Evolutionary conservation across 2,329 filamentous ascomycete genomes (phyloP).

Genomic region (Fusarium sulawesiense): DNA sequence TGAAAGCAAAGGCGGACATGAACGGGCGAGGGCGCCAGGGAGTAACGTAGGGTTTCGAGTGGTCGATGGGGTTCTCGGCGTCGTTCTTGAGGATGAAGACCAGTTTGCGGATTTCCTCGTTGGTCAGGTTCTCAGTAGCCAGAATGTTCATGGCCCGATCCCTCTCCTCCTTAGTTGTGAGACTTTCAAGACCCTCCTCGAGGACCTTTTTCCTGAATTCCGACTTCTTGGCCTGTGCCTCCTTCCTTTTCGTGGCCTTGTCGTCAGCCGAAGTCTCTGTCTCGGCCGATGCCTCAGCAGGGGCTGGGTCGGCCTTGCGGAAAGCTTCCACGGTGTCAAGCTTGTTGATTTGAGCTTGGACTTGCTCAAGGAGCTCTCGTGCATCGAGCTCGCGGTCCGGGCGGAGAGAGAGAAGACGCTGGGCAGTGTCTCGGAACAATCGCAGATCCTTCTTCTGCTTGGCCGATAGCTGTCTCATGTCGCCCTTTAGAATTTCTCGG

Average conservation of each 20-base stretch:
- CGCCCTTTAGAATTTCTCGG: slow-evolving; percentile 54
- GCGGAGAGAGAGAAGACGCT: slow-evolving; percentile 65
- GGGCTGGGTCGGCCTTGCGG: slow-evolving; percentile 44
- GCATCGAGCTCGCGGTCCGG: slow-evolving; percentile 47
- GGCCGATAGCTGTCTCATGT: slow-evolving; percentile 66
- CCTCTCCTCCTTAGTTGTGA: slow-evolving; percentile 49
- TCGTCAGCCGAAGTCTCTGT: slow-evolving; percentile 25
- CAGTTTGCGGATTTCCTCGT: slow-evolving; percentile 66
- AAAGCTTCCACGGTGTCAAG: slow-evolving; percentile 50
- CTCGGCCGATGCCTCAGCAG: slow-evolving; percentile 1
- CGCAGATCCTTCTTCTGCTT: slow-evolving; percentile 82
- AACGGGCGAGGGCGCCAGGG: slow-evolving; percentile 89
- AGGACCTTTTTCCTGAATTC: slow-evolving; percentile 49
- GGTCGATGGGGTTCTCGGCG: slow-evolving; percentile 80
- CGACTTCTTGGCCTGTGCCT: slow-evolving; percentile 35
- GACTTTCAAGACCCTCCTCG: slow-evolving; percentile 51
- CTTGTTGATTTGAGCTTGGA: slow-evolving; percentile 50
- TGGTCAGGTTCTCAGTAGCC: slow-evolving; percentile 51
- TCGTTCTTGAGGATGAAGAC: slow-evolving; percentile 69
- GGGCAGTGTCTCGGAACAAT: slow-evolving; percentile 74
- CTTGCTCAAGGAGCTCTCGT: slow-evolving; percentile 48
- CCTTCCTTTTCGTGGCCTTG: slow-evolving; percentile 26
- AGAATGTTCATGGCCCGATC: slow-evolving; percentile 50
- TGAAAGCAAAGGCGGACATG: slow-evolving; percentile 94
- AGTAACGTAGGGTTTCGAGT: slow-evolving; percentile 84